phyloP scores from a whole-genome alignment of 1,284 basidiomycete genomes.

The Vanrija sp. region DNA sequence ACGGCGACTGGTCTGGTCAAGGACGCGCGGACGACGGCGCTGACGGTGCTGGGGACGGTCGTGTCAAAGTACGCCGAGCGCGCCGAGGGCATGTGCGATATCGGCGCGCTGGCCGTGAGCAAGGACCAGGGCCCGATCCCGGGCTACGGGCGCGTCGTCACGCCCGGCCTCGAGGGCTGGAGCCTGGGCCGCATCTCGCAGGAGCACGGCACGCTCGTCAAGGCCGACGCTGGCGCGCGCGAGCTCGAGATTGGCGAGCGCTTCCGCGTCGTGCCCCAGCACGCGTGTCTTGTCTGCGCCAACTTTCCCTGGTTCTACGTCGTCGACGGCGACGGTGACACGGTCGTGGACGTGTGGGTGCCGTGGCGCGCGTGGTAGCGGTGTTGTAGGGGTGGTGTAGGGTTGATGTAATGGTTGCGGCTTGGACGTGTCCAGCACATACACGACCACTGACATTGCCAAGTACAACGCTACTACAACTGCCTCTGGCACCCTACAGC shows the following conservation, averaged over 20 bases:
- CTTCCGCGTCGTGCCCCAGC: conserved; percentile 46
- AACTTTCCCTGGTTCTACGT: conserved; percentile 77
- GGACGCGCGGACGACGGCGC: conserved; percentile 45
- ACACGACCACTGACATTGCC: too few species aligned
- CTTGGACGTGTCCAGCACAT: too few species aligned
- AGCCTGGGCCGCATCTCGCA: conserved; percentile 65
- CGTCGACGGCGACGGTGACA: conserved; percentile 59
- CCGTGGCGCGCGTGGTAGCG: conserved; percentile 82
- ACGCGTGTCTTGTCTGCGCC: conserved; percentile 67
- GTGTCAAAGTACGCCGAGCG: conserved; percentile 71
- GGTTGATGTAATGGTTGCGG: neutral
- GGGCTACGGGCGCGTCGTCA: conserved; percentile 66
- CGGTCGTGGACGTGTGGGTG: conserved; percentile 78
- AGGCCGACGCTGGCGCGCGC: conserved; percentile 10
- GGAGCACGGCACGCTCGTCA: conserved; percentile 69
- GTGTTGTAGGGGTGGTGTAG: neutral
- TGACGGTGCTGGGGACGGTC: conserved; percentile 67
- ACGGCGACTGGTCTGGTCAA: conserved; percentile 65
- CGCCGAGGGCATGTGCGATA: conserved; percentile 61
- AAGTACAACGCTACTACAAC: too few species aligned
- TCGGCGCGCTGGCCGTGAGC: conserved; percentile 75
- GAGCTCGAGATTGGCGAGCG: conserved; percentile 58
- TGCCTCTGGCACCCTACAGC: neutral
- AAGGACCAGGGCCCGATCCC: conserved; percentile 72
- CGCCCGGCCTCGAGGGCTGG: conserved; percentile 58